Conservation (phyloP, 176 grass and related monocot genomes). For the Pontederia crassipes region DNA sequence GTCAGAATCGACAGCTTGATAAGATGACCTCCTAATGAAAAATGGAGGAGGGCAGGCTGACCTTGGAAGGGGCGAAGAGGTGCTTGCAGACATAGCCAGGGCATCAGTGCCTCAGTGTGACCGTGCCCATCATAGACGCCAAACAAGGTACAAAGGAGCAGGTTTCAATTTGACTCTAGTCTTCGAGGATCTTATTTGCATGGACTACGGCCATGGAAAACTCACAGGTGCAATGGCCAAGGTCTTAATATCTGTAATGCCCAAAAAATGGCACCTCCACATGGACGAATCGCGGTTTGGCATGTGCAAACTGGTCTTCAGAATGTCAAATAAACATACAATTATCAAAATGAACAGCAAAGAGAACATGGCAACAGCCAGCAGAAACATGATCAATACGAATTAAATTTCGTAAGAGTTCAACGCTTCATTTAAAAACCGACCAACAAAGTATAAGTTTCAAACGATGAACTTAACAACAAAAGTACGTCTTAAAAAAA, state of each 20-base stretch:
- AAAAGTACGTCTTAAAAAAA: too few species aligned
- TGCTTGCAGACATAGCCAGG: slow-evolving; percentile 69
- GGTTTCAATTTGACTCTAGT: slow-evolving; percentile 83
- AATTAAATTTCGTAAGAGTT: too few species aligned
- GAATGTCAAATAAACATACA: too few species aligned
- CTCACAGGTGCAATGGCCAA: slow-evolving; percentile 43
- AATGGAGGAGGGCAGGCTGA: slow-evolving; percentile 5
- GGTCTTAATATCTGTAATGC: slow-evolving; percentile 39
- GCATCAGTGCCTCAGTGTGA: slow-evolving; percentile 31
- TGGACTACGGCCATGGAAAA: slow-evolving; percentile 72
- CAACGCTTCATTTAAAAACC: too few species aligned
- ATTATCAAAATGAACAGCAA: too few species aligned
- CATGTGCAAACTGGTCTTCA: too few species aligned
- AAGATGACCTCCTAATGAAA: background rate
- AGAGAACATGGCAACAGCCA: too few species aligned
- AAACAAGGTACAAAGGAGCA: slow-evolving; percentile 63
- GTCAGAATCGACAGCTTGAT: background rate
- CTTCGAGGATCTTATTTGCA: slow-evolving; percentile 86
- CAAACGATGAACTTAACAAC: too few species aligned
- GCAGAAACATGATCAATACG: too few species aligned
- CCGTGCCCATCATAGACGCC: slow-evolving; percentile 80
- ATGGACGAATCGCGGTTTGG: too few species aligned
- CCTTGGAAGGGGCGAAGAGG: slow-evolving; percentile 50
- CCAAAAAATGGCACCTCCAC: too few species aligned
- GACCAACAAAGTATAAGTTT: too few species aligned